These are phyloP conservation scores for Maudiozyma humilis DNA, from an alignment of 1,139 yeast genomes.

Conservation along the genomic window DNA sequence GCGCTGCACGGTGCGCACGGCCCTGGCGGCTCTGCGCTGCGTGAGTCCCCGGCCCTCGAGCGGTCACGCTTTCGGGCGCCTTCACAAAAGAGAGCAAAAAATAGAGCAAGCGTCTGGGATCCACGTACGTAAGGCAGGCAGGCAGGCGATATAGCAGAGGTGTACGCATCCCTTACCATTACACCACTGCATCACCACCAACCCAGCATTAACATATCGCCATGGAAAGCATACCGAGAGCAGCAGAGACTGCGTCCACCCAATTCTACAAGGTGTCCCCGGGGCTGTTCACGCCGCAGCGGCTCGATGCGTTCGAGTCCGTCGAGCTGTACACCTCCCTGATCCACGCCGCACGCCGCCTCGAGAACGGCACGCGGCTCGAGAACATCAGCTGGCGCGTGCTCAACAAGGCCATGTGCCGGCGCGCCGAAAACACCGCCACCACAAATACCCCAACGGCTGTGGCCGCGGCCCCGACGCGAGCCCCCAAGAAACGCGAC, in stretches of 20 bases:
- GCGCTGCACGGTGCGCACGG: neutral
- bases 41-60: neutral
- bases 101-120: no score
- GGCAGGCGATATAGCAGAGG: no score
- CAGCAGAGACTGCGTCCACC: neutral
- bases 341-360: constrained; percentile 19
- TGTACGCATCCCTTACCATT: no score
- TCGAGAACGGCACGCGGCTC: constrained; percentile 30
- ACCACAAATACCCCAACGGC: neutral
- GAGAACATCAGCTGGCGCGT: constrained; percentile 31
- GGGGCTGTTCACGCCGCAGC: constrained; percentile 29
- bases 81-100: no score
- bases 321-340: constrained; percentile 26
- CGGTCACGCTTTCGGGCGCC: neutral
- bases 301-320: constrained; percentile 26
- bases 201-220: no score
- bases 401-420: constrained; percentile 23
- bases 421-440: no score
- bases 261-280: constrained; percentile 28
- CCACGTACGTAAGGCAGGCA: no score
- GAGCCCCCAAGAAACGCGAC: constrained; percentile 27
- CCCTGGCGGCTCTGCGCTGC: neutral
- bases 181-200: no score
- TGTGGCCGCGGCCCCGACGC: constrained; percentile 1
- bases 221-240: neutral